Conservation (phyloP, 495 filamentous ascomycete species). For the Xeromyces bisporus region DNA sequence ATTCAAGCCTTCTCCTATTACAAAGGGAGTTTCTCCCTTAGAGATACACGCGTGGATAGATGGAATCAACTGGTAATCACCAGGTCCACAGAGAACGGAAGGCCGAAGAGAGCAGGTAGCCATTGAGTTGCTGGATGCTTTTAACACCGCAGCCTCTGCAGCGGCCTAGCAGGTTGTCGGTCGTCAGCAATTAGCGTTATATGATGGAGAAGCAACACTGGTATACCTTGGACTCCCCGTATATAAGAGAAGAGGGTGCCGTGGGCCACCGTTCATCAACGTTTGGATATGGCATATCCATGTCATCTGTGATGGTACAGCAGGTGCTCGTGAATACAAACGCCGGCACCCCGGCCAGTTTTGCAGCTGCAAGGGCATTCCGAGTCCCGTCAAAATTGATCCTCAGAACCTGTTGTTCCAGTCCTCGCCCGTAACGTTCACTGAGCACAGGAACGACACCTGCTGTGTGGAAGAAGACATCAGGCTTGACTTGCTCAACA, state of each 20-base stretch:
- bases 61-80: constrained; percentile 35
- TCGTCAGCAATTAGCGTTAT: too few species aligned
- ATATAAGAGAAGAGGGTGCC: constrained; percentile 31
- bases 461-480: constrained; percentile 30
- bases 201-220: too few species aligned
- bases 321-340: constrained; percentile 44
- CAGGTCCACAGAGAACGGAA: constrained; percentile 39
- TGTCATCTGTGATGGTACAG: constrained; percentile 38
- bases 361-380: constrained; percentile 37
- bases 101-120: constrained; percentile 39
- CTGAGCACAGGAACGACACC: constrained; percentile 26
- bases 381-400: constrained; percentile 43
- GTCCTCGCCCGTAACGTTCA: constrained; percentile 23
- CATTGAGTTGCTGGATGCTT: constrained; percentile 26
- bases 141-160: constrained; percentile 39
- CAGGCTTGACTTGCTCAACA: constrained; percentile 16
- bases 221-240: constrained; percentile 47
- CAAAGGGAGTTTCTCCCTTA: constrained; percentile 36
- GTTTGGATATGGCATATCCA: constrained; percentile 32
- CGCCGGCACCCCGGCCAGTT: constrained; percentile 28
- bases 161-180: constrained; percentile 19
- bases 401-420: constrained; percentile 21
- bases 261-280: constrained; percentile 37
- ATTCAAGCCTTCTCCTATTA: constrained; percentile 40
- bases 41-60: constrained; percentile 39